phyloP scores from a whole-genome alignment of 164 flowering plant species.

The Akebia trifoliata region DNA sequence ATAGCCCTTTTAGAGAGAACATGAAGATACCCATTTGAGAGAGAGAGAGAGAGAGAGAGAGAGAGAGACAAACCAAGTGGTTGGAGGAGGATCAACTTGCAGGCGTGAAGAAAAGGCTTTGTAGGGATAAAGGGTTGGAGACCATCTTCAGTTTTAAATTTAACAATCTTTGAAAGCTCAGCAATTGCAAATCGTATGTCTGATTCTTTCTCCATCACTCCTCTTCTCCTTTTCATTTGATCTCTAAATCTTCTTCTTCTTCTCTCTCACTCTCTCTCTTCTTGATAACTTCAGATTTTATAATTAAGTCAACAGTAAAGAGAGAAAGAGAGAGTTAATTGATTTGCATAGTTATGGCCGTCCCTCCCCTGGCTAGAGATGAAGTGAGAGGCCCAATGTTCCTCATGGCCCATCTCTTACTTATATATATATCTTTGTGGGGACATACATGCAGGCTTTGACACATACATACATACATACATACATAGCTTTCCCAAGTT shows the following conservation, averaged over 20 bases:
- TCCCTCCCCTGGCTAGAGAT: not conserved
- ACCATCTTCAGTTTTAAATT: slow-evolving; percentile 15
- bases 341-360: slow-evolving; percentile 7
- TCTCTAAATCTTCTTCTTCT: not conserved
- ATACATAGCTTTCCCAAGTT: no score
- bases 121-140: slow-evolving; percentile 30
- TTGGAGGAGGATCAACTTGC: slow-evolving; percentile 58
- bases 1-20: no score
- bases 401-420: not conserved
- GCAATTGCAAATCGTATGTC: slow-evolving; percentile 57
- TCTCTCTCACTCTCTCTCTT: not conserved
- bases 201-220: slow-evolving; percentile 40
- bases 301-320: not conserved
- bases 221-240: slow-evolving; percentile 43
- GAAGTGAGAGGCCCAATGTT: not conserved
- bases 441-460: no score
- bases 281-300: not conserved
- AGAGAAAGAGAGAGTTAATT: not conserved
- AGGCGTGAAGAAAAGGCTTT: slow-evolving; percentile 52
- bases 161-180: slow-evolving; percentile 42
- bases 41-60: not conserved
- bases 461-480: no score
- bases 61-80: slow-evolving; percentile 54
- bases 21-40: no score
- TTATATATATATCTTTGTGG: not conserved